Evolutionary conservation across 805 yeast genomes (phyloP), one percentile per base, ranked within the genome.

Genomic region (Teunomyces cretensis): DNA sequence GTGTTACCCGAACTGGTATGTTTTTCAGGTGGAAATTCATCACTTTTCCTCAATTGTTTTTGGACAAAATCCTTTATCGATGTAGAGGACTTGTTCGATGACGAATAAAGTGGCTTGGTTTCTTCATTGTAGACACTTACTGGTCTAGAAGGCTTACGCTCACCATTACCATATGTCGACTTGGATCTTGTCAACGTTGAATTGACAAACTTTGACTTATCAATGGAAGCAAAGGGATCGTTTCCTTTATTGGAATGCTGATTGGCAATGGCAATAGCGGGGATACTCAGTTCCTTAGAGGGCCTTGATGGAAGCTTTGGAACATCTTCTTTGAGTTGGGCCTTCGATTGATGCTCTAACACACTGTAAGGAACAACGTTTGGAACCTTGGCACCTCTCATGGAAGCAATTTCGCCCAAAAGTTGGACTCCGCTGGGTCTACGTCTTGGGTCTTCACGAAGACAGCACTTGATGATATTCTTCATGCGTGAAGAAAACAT

Each of bases 391-490:
- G 69, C 57, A 15, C 78, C 77, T 60, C 80, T 76, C 78, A 86
- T 78, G 41, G 71, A 70, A 48, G 85, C 80, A 5, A 86, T 70
- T 60, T 86, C 91, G 41, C 81, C 87, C 26, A 87, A 62, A 17
- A 86, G 68, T 59, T 86, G 92, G 46, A 79, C 81, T 2, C 83
- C 83, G 48, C 82, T 84, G 7, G 96, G 96, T 56, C 96, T 75
- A 45, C 80, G 72, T 37, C 78, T 70, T 3, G 94, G 94, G 57
- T 85, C 83, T 31, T 75, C 84, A 43, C 81, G 72, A 48, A 87
- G 62, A 54, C 85, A 68, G 46, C 79, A 80, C 16, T 77, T 70
- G 31, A 87, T 84, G 17, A 86, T 62, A 57, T 83, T 80, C 52
- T 81, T 85, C 62, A 87, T 60, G 32, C 86, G 66, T 26, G 81